phyloP scores from a whole-genome alignment of 176 grass and related monocot species.

The Lolium multiflorum region DNA sequence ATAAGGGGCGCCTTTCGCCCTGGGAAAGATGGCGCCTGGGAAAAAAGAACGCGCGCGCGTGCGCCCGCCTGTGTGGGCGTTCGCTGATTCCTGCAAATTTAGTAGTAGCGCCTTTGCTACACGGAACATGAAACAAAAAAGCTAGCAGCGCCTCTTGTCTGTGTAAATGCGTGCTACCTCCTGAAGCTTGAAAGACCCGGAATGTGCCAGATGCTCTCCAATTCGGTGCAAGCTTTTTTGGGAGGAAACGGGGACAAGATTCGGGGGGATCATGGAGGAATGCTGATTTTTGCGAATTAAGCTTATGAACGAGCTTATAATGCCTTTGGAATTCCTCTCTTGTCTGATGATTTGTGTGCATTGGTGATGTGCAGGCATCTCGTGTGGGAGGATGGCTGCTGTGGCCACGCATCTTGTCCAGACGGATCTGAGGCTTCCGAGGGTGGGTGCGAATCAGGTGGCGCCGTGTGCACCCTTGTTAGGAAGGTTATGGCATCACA shows the following conservation, averaged over 20 bases:
- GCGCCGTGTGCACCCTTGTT: slow-evolving; percentile 53
- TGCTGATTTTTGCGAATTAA: not conserved
- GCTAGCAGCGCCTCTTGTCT: not conserved
- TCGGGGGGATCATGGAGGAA: slow-evolving; percentile 21
- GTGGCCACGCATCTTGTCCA: slow-evolving; percentile 46
- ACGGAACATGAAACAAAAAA: not conserved
- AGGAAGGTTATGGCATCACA: slow-evolving; percentile 67
- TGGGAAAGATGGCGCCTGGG: slow-evolving; percentile 15
- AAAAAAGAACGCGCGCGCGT: not conserved
- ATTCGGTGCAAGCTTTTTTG: slow-evolving; percentile 6
- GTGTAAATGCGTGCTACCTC: slow-evolving; percentile 4
- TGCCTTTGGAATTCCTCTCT: slow-evolving; percentile 17
- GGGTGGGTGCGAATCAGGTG: slow-evolving; percentile 34
- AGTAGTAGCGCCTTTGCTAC: slow-evolving; percentile 17
- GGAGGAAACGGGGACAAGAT: not conserved
- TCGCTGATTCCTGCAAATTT: slow-evolving; percentile 38
- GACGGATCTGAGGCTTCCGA: slow-evolving; percentile 51
- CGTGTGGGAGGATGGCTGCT: slow-evolving; percentile 86
- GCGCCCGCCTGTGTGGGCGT: slow-evolving; percentile 7
- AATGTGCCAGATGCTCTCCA: not conserved
- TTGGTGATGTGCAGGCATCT: slow-evolving; percentile 69
- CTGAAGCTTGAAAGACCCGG: not conserved
- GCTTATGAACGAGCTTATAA: slow-evolving; percentile 12
- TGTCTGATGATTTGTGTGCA: slow-evolving; percentile 17
- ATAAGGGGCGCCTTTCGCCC: slow-evolving; percentile 14